These are phyloP conservation scores for Colletotrichum falcatum DNA, from an alignment of 2,329 filamentous ascomycete species.

Conservation along the genomic window DNA sequence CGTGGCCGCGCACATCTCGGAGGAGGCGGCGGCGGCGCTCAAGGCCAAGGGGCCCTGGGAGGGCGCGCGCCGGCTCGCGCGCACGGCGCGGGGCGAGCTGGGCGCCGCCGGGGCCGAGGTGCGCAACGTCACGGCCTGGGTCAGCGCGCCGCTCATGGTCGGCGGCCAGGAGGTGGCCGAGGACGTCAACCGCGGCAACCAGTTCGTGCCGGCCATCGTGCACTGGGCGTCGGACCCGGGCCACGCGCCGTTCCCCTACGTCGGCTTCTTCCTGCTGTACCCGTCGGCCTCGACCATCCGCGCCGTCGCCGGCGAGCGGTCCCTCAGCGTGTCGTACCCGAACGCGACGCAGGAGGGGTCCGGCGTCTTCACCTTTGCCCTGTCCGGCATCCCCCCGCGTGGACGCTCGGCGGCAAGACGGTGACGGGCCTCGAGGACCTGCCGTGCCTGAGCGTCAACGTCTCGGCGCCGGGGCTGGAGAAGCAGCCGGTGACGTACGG, in stretches of 20 bases:
- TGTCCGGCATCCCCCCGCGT: conserved; percentile 54
- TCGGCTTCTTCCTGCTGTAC: conserved; percentile 55
- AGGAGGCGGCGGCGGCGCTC: conserved; percentile 46
- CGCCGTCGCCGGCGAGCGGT: conserved; percentile 51
- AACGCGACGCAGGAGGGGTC: conserved; percentile 55
- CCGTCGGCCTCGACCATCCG: conserved; percentile 57
- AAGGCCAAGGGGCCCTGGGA: conserved; percentile 50
- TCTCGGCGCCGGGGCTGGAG: conserved; percentile 53
- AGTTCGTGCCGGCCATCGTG: conserved; percentile 59
- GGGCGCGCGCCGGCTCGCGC: conserved; percentile 51
- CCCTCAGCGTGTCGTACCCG: conserved; percentile 53
- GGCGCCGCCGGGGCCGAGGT: conserved; percentile 42
- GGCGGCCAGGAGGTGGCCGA: conserved; percentile 54
- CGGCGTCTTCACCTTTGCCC: conserved; percentile 54
- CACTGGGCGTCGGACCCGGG: conserved; percentile 58
- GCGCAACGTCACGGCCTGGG: conserved; percentile 55
- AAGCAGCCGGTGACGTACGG: conserved; percentile 53
- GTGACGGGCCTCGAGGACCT: conserved; percentile 50
- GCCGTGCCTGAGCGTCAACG: conserved; percentile 55
- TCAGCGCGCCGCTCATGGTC: conserved; percentile 57
- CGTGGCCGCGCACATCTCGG: conserved; percentile 47
- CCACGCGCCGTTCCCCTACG: conserved; percentile 54
- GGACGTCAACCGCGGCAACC: conserved; percentile 51
- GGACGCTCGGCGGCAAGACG: conserved; percentile 50
- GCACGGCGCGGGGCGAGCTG: conserved; percentile 52